These are phyloP conservation scores for Lichtheimia hyalospora DNA, from an alignment of 371 early-diverging fungal species.

Conservation along the genomic window DNA sequence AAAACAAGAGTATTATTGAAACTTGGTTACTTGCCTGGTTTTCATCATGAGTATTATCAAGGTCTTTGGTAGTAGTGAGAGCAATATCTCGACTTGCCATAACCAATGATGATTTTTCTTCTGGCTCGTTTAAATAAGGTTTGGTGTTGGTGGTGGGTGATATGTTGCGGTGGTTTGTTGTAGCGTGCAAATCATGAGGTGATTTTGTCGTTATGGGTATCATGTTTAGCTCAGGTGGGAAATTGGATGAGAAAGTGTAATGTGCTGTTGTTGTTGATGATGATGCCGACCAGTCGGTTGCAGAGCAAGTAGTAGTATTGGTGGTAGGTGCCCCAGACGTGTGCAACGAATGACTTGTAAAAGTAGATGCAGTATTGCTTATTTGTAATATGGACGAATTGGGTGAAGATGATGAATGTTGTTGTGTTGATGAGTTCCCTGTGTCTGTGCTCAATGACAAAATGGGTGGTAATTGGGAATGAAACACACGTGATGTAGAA, in stretches of 20 bases:
- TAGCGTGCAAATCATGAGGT: neutral
- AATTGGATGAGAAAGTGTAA: too few species aligned
- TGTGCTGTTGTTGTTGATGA: too few species aligned
- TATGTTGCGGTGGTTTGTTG: neutral
- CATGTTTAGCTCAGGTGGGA: too few species aligned
- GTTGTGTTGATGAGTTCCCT: too few species aligned
- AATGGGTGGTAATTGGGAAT: slow-evolving; percentile 10
- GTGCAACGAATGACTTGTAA: neutral
- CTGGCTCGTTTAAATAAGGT: neutral
- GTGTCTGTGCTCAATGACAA: slow-evolving; percentile 6
- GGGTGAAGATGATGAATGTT: neutral
- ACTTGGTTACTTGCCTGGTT: neutral
- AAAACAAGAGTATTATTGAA: neutral
- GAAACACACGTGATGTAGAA: slow-evolving; percentile 8
- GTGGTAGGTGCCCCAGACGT: neutral
- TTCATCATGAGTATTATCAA: neutral
- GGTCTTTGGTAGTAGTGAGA: neutral
- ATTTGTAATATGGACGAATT: neutral
- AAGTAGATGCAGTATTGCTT: neutral
- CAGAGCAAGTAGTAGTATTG: neutral
- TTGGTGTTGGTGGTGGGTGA: neutral
- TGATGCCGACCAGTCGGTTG: too few species aligned
- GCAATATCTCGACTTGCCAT: neutral
- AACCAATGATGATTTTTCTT: neutral
- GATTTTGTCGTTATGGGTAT: too few species aligned